phyloP scores from a whole-genome alignment of 129 eudicot genomes.

The Escallonia rubra region DNA sequence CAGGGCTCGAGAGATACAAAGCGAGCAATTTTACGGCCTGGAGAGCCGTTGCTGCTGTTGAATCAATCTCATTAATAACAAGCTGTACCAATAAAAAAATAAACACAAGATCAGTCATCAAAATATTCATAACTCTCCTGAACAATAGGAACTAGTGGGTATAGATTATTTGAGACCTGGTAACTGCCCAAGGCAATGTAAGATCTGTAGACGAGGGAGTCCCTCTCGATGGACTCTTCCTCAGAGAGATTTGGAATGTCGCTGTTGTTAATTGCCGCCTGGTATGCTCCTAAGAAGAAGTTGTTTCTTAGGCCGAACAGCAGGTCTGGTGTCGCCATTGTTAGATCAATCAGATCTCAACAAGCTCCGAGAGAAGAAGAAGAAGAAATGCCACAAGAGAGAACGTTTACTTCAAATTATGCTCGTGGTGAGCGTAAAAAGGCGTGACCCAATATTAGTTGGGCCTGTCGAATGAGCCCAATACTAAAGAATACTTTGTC shows the following conservation, averaged over 20 bases:
- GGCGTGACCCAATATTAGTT: too few species aligned
- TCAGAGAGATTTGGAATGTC: constrained; percentile 67
- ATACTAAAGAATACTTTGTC: too few species aligned
- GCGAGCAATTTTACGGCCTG: constrained; percentile 96
- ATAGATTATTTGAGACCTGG: constrained; percentile 32
- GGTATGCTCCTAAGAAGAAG: constrained; percentile 84
- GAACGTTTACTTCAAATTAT: too few species aligned
- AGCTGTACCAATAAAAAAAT: constrained; percentile 39
- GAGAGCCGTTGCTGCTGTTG: constrained; percentile 82
- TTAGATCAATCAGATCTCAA: constrained; percentile 16
- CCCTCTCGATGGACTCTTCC: constrained; percentile 76
- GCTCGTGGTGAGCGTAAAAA: too few species aligned
- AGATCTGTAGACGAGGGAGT: constrained; percentile 75
- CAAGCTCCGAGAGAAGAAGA: too few species aligned
- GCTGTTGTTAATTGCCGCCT: constrained; percentile 86
- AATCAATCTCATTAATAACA: constrained; percentile 84
- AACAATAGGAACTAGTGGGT: background rate
- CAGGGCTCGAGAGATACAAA: constrained; percentile 60
- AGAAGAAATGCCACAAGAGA: too few species aligned
- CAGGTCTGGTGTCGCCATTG: constrained; percentile 77
- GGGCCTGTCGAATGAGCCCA: too few species aligned
- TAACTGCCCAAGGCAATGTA: constrained; percentile 90
- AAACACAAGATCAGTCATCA: background rate
- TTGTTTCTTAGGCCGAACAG: constrained; percentile 71
- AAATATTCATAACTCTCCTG: background rate